Percentiles rank a stretch among this genome's conserved stretches.
Conservation (phyloP, 495 filamentous ascomycete genomes). For the Geopyxis carbonaria region DNA sequence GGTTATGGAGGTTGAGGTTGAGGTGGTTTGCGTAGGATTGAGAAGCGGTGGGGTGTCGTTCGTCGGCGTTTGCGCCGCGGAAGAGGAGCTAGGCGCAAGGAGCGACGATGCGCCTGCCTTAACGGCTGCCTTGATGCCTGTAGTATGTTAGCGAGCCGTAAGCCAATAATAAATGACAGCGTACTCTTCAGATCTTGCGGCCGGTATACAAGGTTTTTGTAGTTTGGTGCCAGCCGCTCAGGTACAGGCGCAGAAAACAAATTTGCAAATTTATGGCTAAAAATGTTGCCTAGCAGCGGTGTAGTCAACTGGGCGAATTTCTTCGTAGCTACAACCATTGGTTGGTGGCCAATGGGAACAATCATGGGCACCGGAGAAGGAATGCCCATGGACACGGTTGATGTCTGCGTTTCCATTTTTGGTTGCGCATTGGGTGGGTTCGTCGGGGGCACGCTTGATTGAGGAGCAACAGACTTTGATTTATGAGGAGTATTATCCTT, state of each 20-base stretch:
- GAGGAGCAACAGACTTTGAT: too few species aligned
- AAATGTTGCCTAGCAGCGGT: conserved; percentile 70
- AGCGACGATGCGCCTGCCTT: conserved; percentile 37
- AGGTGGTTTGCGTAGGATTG: conserved; percentile 35
- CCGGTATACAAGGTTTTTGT: conserved; percentile 66
- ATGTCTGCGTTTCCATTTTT: too few species aligned
- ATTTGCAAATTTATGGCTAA: conserved; percentile 69
- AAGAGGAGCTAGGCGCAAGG: conserved; percentile 21
- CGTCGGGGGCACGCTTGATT: too few species aligned
- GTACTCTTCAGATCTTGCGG: conserved; percentile 67
- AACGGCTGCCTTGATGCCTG: conserved; percentile 54
- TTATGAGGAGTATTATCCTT: too few species aligned
- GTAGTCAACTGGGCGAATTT: conserved; percentile 27
- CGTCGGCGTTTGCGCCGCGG: conserved; percentile 30
- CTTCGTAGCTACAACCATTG: conserved; percentile 24
- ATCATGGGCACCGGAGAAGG: conserved; percentile 15
- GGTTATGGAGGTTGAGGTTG: conserved; percentile 35
- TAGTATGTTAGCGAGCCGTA: background rate
- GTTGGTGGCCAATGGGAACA: conserved; percentile 18
- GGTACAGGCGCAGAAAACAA: conserved; percentile 72
- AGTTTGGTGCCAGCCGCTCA: conserved; percentile 72
- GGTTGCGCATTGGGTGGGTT: too few species aligned
- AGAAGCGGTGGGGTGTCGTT: conserved; percentile 7
- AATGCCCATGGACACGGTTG: too few species aligned
- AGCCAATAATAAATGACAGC: background rate